Base-by-base conservation (phyloP, 140 eudicot genomes). In the Artemisia princeps region DNA sequence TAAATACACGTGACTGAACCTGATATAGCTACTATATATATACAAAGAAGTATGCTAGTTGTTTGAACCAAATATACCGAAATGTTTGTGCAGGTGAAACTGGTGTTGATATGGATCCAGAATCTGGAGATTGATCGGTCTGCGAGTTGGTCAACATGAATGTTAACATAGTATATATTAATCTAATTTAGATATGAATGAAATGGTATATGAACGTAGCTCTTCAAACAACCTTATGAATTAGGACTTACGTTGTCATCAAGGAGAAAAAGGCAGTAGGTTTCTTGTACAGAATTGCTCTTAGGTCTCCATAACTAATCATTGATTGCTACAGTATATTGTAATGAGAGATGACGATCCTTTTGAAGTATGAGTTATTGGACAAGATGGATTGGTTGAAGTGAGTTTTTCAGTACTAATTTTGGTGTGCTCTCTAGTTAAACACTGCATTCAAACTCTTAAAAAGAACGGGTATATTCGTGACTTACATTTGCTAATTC, bases 21-120 rank as follows among this genome's bases (percentile, higher is more conserved):
- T 28, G 6, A 28, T 28, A 28, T 28, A 28, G 33, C 33, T 3
- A 28, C 33, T 0, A 28, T 4, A 28, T 28, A n/a, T 10, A 7
- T 24, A 1, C 26, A 8, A 15, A 55, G 20, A 55, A 55, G 28
- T 19, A 55, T 16, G 19, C 28, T 20, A 49, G 6, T 65, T 23
- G 48, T 65, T 10, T n/a, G 58, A 65, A 48, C 46, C 23, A 65
- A 65, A 48, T 2, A 19, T 49, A 22, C 22, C 22, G 59, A 46
- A 2, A 49, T 49, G 14, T 46, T 3, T 50, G 26, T 28, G 60
- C 70, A 65, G 70, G 70, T 65, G 70, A 50, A 9, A 49, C n/a
- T 23, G 70, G 60, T 26, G 70, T 50, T 65, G 60, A 49, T 49
- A 49, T 57, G 63, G 63, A 24, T 57, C 40, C 42, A 23, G 63